These are phyloP conservation scores for Pythium volutum DNA, from an alignment of 352 stramenopile genomes.

Conservation along the genomic window DNA sequence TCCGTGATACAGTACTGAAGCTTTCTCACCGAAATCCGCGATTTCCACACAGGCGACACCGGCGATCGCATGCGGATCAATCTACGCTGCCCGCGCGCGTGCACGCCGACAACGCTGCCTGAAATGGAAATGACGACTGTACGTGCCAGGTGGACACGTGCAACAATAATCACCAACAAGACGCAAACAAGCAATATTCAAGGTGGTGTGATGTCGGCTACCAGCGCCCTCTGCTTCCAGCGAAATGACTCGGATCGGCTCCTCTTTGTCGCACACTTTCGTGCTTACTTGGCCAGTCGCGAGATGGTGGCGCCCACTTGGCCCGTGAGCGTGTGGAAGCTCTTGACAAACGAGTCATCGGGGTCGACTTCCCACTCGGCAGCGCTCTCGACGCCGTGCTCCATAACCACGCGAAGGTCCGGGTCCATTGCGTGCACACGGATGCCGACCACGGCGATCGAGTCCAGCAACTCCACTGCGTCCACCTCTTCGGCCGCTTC, in stretches of 20 bases:
- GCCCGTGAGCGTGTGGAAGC: not conserved
- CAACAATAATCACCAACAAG: no score
- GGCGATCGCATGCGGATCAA: no score
- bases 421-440: slow-evolving; percentile 37
- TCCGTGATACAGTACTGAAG: no score
- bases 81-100: no score
- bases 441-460: slow-evolving; percentile 28
- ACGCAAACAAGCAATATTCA: not conserved
- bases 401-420: not conserved
- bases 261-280: not conserved
- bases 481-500: slow-evolving; percentile 21
- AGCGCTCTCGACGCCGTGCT: not conserved
- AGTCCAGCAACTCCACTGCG: slow-evolving; percentile 19
- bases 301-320: not conserved
- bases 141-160: no score
- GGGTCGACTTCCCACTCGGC: slow-evolving; percentile 3
- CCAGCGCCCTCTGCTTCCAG: no score
- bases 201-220: not conserved
- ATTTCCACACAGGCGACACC: no score
- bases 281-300: not conserved
- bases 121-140: no score
- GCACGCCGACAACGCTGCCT: no score
- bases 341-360: slow-evolving; percentile 4
- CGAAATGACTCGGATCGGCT: not conserved
- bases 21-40: no score